phyloP scores from a whole-genome alignment of 2,329 filamentous ascomycete genomes.

The Ramularia endophylla region DNA sequence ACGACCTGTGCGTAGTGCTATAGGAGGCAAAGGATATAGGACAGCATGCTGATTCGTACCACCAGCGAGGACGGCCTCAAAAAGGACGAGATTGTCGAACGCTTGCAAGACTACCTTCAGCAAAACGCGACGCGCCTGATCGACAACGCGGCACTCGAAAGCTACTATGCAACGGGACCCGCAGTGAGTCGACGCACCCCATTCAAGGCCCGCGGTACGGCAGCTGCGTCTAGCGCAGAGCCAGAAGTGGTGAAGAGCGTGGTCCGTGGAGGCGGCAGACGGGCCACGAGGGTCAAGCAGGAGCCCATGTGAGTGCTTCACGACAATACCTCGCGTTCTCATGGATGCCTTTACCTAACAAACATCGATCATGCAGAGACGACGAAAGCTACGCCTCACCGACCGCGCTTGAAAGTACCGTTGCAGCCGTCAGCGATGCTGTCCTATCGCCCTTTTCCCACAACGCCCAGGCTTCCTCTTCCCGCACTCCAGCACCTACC shows the following conservation, averaged over 20 bases:
- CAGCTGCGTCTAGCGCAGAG: constrained; percentile 15
- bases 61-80: constrained; percentile 52
- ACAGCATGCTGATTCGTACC: background rate
- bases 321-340: background rate
- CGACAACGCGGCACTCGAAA: constrained; percentile 58
- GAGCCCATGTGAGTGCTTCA: constrained; percentile 31
- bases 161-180: constrained; percentile 59
- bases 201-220: constrained; percentile 38
- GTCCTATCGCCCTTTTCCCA: constrained; percentile 12
- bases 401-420: constrained; percentile 9
- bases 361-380: constrained; percentile 13
- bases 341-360: too few species aligned
- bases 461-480: constrained; percentile 13
- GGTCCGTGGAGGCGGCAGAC: constrained; percentile 22
- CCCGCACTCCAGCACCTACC: constrained; percentile 21
- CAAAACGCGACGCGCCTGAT: constrained; percentile 61
- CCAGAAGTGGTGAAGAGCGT: constrained; percentile 28
- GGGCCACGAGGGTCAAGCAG: constrained; percentile 31
- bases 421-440: constrained; percentile 12
- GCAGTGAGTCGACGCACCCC: constrained; percentile 50
- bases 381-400: constrained; percentile 17
- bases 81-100: constrained; percentile 72
- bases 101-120: constrained; percentile 67
- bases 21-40: too few species aligned
- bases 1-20: constrained; percentile 21